Conservation (phyloP, 768 basidiomycete species). For the Auricularia sp. region DNA sequence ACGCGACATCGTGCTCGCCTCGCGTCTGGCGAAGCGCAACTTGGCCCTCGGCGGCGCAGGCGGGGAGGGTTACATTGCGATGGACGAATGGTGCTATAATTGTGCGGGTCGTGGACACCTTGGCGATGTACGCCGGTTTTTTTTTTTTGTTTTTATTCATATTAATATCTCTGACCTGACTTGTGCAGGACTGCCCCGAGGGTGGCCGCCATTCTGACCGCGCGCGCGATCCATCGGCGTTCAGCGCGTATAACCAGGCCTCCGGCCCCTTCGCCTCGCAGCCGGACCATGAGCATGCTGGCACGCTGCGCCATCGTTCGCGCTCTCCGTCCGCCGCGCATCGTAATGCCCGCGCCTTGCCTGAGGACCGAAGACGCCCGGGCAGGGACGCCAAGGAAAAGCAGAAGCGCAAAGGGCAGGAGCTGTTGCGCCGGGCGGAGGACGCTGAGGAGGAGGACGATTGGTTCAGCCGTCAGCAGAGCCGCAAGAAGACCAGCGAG, state of each 20-base stretch:
- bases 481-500: background rate
- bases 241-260: constrained; percentile 49
- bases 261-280: constrained; percentile 55
- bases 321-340: constrained; percentile 8
- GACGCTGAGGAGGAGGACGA: constrained; percentile 41
- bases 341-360: constrained; percentile 30
- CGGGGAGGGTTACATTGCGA: constrained; percentile 68
- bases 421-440: constrained; percentile 8
- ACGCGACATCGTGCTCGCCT: constrained; percentile 32
- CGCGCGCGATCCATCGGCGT: constrained; percentile 53
- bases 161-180: background rate
- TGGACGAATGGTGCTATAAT: constrained; percentile 74
- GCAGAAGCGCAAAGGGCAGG: constrained; percentile 38
- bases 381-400: constrained; percentile 57
- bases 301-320: constrained; percentile 31
- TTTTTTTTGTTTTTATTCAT: too few relatives aligned
- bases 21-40: constrained; percentile 40
- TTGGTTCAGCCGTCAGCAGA: constrained; percentile 46
- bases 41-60: constrained; percentile 44
- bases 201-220: constrained; percentile 29
- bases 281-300: constrained; percentile 24
- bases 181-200: constrained; percentile 51
- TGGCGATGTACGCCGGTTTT: constrained; percentile 52
- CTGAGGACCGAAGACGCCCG: constrained; percentile 37
- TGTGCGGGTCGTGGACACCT: constrained; percentile 66